phyloP scores from a whole-genome alignment of 2,329 filamentous ascomycete species.

The Ceratocystis eucalypticola region DNA sequence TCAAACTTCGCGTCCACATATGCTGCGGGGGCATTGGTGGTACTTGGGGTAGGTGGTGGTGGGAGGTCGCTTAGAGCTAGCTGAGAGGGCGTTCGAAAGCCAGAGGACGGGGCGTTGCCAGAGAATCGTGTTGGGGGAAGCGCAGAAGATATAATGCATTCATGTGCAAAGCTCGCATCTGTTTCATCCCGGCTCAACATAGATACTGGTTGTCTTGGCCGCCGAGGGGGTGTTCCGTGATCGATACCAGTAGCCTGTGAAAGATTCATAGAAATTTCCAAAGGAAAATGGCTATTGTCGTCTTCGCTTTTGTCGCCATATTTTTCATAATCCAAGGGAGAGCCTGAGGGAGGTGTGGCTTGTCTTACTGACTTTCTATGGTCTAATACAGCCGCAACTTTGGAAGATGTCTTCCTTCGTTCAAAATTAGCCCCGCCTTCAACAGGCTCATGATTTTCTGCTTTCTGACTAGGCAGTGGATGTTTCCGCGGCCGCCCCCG shows the following conservation, averaged over 20 bases:
- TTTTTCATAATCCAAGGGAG: neutral
- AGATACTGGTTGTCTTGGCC: neutral
- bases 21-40: neutral
- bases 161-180: neutral
- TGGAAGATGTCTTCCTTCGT: neutral
- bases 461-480: neutral
- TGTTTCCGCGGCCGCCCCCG: neutral
- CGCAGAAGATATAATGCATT: neutral
- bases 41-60: neutral
- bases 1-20: no score
- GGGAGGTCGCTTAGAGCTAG: neutral
- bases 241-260: constrained; percentile 5
- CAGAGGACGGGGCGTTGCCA: neutral
- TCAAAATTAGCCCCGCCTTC: neutral
- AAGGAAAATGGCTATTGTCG: neutral
- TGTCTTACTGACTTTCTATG: neutral
- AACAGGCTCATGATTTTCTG: neutral
- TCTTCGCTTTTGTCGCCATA: neutral
- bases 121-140: neutral
- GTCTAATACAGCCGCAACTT: neutral
- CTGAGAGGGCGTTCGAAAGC: neutral
- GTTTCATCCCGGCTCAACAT: neutral
- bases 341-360: neutral
- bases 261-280: neutral
- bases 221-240: constrained; percentile 14